Percentiles rank a stretch among this genome's conserved stretches.
Evolutionary conservation across 257 asterid genomes (phyloP).

Genomic region (Solanum ahanhuiri): DNA sequence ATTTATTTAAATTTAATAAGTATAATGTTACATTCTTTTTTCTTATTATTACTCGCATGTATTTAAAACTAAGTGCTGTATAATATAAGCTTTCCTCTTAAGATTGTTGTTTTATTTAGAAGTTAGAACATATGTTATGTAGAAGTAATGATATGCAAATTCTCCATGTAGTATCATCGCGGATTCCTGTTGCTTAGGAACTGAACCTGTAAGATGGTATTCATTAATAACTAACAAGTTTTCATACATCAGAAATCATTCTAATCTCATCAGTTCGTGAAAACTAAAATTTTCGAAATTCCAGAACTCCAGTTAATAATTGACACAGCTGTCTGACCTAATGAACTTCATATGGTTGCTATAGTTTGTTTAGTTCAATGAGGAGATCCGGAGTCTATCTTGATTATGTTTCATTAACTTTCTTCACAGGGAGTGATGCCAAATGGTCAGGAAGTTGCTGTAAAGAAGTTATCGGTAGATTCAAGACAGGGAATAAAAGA

Average conservation of each 20-base stretch:
- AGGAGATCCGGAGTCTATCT: neutral
- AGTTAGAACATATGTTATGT: neutral
- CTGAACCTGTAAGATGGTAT: neutral
- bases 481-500: slow-evolving; percentile 67
- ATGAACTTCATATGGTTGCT: neutral
- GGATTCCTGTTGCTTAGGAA: neutral
- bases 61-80: neutral
- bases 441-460: slow-evolving; percentile 78
- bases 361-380: neutral
- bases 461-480: slow-evolving; percentile 55
- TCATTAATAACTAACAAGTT: neutral
- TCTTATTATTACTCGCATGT: neutral
- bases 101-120: neutral
- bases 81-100: neutral
- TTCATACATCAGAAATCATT: neutral
- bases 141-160: neutral
- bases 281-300: neutral
- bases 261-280: neutral
- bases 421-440: slow-evolving; percentile 57
- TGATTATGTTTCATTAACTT: neutral
- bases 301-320: neutral
- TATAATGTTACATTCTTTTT: neutral
- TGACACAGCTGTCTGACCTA: neutral
- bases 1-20: neutral
- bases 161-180: neutral